Percentiles rank a stretch among this genome's conserved stretches.
phyloP scores from a whole-genome alignment of 2,329 filamentous ascomycete species.

The Lojkania enalia region DNA sequence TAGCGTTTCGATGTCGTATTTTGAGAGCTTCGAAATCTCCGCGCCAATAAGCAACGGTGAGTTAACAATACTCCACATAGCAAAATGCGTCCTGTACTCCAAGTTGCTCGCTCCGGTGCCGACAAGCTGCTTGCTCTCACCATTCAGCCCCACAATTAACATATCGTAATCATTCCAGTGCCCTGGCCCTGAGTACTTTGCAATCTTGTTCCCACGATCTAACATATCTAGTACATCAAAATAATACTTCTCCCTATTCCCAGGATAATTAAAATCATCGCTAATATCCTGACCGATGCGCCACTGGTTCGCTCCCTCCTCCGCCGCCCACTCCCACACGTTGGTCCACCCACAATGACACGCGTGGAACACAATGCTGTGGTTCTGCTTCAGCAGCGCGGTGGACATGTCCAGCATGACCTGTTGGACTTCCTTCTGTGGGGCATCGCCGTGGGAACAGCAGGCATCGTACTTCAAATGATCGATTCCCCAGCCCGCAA shows the following conservation, averaged over 20 bases:
- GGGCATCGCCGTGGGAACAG: conserved; percentile 22
- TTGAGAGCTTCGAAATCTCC: conserved; percentile 39
- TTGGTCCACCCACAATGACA: conserved; percentile 31
- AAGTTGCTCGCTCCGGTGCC: conserved; percentile 25
- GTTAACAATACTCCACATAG: conserved; percentile 48
- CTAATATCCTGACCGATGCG: conserved; percentile 36
- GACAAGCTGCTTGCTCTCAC: conserved; percentile 25
- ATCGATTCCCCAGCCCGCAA: conserved; percentile 31
- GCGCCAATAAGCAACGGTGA: conserved; percentile 48
- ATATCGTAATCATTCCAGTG: conserved; percentile 33
- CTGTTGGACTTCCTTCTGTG: conserved; percentile 24
- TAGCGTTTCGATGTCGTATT: conserved; percentile 44
- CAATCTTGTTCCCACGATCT: conserved; percentile 31
- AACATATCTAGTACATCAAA: conserved; percentile 49
- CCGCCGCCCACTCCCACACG: conserved; percentile 26
- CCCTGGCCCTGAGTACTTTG: conserved; percentile 22
- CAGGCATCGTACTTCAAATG: conserved; percentile 31
- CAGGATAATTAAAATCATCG: conserved; percentile 42
- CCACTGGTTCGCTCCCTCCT: conserved; percentile 29
- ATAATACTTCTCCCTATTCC: conserved; percentile 36
- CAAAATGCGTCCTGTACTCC: conserved; percentile 48
- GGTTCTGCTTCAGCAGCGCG: conserved; percentile 21
- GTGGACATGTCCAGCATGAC: conserved; percentile 28
- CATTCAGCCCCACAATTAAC: conserved; percentile 29
- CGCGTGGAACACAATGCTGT: conserved; percentile 26